phyloP scores from a whole-genome alignment of 768 basidiomycete species.

The Filobasidium floriforme region DNA sequence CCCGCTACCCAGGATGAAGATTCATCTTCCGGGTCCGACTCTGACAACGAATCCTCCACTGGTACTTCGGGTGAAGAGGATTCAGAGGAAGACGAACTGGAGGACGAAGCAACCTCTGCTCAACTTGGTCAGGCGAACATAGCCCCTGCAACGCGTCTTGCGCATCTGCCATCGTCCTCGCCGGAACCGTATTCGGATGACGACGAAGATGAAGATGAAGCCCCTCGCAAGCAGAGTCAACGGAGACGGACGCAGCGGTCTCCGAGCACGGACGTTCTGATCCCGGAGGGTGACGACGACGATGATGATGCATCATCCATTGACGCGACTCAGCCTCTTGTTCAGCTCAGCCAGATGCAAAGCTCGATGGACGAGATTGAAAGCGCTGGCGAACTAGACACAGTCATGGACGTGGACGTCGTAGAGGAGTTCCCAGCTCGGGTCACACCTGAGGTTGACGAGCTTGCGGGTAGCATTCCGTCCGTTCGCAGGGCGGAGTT shows the following conservation, averaged over 20 bases:
- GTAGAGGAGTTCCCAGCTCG: background rate
- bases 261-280: background rate
- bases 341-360: background rate
- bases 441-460: background rate
- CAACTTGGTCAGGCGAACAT: background rate
- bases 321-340: background rate
- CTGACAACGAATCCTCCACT: background rate
- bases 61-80: background rate
- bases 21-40: background rate
- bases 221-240: background rate
- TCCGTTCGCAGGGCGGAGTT: background rate
- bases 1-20: background rate
- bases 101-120: background rate
- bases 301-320: constrained; percentile 3
- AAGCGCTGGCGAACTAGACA: background rate
- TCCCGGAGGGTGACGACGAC: constrained; percentile 7
- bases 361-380: background rate
- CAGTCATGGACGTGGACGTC: background rate
- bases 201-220: background rate
- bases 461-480: background rate
- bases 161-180: constrained; percentile 4
- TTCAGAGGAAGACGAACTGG: background rate
- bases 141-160: background rate
- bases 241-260: background rate
- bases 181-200: constrained; percentile 1